phyloP scores from a whole-genome alignment of 441 rosid species.

The Bruguiera hainesii region DNA sequence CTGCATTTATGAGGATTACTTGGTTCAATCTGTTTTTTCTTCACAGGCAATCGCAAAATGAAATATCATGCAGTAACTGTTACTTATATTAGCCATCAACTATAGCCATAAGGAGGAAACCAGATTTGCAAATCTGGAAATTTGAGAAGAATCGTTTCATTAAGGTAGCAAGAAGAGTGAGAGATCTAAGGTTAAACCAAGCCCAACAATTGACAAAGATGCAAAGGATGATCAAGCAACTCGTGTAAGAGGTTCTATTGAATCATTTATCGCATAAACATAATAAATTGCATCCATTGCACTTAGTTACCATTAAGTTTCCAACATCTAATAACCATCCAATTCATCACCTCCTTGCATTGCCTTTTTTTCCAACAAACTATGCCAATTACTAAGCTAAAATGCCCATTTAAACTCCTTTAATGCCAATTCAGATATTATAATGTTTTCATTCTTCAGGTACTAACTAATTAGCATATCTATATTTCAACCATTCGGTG shows the following conservation, averaged over 20 bases:
- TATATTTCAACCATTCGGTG: too few relatives aligned
- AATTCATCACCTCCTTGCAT: neutral
- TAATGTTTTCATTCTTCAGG: neutral
- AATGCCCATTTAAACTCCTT: neutral
- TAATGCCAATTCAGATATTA: neutral
- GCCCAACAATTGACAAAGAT: too few relatives aligned
- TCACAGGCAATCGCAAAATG: conserved; percentile 24
- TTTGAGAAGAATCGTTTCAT: too few relatives aligned
- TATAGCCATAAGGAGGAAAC: neutral
- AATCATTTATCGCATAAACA: too few relatives aligned
- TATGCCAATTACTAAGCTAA: neutral
- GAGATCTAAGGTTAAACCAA: too few relatives aligned
- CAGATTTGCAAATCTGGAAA: conserved; percentile 8
- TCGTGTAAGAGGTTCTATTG: too few relatives aligned
- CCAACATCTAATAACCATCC: neutral
- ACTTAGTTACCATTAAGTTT: too few relatives aligned
- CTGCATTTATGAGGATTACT: conserved; percentile 53
- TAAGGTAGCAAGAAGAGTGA: too few relatives aligned
- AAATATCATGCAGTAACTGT: conserved; percentile 23
- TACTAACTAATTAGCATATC: neutral
- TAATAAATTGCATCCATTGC: too few relatives aligned
- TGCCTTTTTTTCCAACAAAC: neutral
- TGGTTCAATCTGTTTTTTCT: conserved; percentile 36
- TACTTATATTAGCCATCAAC: conserved; percentile 15
- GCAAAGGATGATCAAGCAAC: too few relatives aligned